These are phyloP conservation scores for Marasmius fiardii DNA, from an alignment of 1,284 basidiomycete genomes.

Conservation along the genomic window DNA sequence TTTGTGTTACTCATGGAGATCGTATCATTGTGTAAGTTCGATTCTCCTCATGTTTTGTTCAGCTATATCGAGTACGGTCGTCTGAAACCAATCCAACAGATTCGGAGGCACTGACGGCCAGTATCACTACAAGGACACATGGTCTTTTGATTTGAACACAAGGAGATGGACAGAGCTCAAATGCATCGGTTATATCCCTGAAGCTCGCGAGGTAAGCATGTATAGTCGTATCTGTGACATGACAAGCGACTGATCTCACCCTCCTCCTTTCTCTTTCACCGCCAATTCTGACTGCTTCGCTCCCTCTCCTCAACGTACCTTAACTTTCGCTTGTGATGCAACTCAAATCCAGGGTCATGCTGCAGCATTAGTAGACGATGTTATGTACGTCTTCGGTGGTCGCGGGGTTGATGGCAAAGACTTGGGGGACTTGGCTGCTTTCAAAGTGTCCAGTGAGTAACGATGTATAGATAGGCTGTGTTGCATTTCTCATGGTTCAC, in stretches of 20 bases:
- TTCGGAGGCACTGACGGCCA: slow-evolving; percentile 98
- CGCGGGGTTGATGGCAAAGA: slow-evolving; percentile 97
- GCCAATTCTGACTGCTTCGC: background rate
- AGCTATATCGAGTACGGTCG: slow-evolving; percentile 1
- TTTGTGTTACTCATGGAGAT: slow-evolving; percentile 84
- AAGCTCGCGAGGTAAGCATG: slow-evolving; percentile 71
- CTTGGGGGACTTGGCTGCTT: slow-evolving; percentile 91
- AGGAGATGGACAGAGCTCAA: slow-evolving; percentile 89
- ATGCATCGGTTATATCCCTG: slow-evolving; percentile 97
- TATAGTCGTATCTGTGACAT: too few species aligned
- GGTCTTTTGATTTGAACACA: slow-evolving; percentile 88
- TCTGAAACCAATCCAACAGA: slow-evolving; percentile 36
- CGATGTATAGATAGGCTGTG: slow-evolving; percentile 2
- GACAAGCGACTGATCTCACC: too few species aligned
- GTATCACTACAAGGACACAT: slow-evolving; percentile 99
- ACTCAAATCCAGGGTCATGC: slow-evolving; percentile 72
- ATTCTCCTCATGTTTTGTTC: background rate
- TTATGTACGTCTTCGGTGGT: slow-evolving; percentile 98
- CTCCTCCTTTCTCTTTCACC: background rate
- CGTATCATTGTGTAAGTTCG: slow-evolving; percentile 77
- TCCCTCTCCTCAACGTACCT: background rate
- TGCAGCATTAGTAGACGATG: slow-evolving; percentile 95
- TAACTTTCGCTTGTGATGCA: background rate
- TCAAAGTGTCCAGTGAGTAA: slow-evolving; percentile 88
- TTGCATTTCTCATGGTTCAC: slow-evolving; percentile 5